Base-by-base conservation (phyloP, 2,329 filamentous ascomycete genomes). In the Verruconis gallopava region DNA sequence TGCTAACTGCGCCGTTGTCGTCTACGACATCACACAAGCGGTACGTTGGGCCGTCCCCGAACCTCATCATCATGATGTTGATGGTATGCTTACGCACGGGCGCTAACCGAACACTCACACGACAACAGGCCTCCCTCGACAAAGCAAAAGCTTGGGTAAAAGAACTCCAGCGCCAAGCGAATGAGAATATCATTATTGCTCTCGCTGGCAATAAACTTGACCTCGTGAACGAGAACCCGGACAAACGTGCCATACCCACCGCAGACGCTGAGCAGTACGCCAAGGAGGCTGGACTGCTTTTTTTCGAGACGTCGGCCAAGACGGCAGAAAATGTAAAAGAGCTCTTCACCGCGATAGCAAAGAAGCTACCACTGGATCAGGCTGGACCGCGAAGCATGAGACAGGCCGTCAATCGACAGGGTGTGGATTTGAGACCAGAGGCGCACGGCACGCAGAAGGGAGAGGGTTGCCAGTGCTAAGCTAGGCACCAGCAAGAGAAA, bases 61-160 rank as follows among this genome's bases (percentile, higher is more conserved):
- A 21, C 20, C 33, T 28, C n/a, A 30, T 28, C 41, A 11, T 38
- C 38, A 37, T n/a, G n/a, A n/a, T n/a, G n/a, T n/a, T n/a, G n/a
- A n/a, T n/a, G n/a, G n/a, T n/a, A n/a, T n/a, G n/a, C n/a, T n/a
- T n/a, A n/a, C n/a, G n/a, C n/a, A n/a, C n/a, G n/a, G n/a, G 22
- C 36, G 21, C 44, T 37, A 39, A 14, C 14, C 38, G 47, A 12
- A 5, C 9, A n/a, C 25, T 30, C 25, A 30, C 25, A 9, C 25
- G 9, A 9, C 25, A 9, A 38, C 51, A 98, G 91, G 77, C 88
- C 50, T 98, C 91, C 37, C 72, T 98, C 57, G 93, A 98, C 66
- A 98, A 98, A 72, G 93, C 93, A 53, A 98, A 98, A 66, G 83
- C 88, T 35, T 98, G 91, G 91, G 89, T 98, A 46, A 96, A 96